These are phyloP conservation scores for Meyerozyma elateridarum DNA, from an alignment of 1,139 yeast species.

Conservation along the genomic window DNA sequence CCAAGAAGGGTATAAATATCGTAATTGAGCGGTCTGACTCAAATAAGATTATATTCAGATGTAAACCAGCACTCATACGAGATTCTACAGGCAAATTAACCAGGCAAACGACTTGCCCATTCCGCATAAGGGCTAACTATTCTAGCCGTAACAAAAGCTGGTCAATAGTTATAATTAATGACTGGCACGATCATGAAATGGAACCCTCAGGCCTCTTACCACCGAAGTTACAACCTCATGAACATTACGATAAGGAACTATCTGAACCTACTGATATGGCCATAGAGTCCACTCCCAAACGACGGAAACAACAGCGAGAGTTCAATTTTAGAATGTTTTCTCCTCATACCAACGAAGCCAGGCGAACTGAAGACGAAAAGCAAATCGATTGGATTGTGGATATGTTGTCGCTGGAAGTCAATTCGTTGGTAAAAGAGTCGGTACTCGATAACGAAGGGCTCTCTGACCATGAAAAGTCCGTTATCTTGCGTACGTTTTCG, in stretches of 20 bases:
- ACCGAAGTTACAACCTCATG: background rate
- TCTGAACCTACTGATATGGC: background rate
- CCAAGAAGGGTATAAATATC: conserved; percentile 50
- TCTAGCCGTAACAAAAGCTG: conserved; percentile 52
- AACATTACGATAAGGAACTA: conserved; percentile 2
- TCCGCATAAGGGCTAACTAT: conserved; percentile 64
- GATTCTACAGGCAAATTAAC: conserved; percentile 12
- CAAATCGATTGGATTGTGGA: background rate
- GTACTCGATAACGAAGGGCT: conserved; percentile 16
- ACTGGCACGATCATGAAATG: conserved; percentile 41
- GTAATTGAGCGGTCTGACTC: conserved; percentile 71
- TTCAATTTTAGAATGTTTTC: conserved; percentile 3
- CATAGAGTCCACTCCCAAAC: conserved; percentile 1
- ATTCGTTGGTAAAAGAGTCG: conserved; percentile 14
- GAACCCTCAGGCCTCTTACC: conserved; percentile 7
- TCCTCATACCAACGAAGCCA: conserved; percentile 2
- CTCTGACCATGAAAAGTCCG: conserved; percentile 16
- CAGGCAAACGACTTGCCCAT: conserved; percentile 50
- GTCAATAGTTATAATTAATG: conserved; percentile 59
- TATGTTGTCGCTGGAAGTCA: conserved; percentile 16
- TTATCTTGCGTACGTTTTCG: conserved; percentile 20
- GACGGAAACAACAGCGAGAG: background rate
- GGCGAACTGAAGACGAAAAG: background rate
- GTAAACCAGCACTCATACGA: conserved; percentile 31
- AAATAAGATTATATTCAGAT: conserved; percentile 63